These are phyloP conservation scores for Dalbergia cultrata DNA, from an alignment of 306 rosid species.

Conservation along the genomic window DNA sequence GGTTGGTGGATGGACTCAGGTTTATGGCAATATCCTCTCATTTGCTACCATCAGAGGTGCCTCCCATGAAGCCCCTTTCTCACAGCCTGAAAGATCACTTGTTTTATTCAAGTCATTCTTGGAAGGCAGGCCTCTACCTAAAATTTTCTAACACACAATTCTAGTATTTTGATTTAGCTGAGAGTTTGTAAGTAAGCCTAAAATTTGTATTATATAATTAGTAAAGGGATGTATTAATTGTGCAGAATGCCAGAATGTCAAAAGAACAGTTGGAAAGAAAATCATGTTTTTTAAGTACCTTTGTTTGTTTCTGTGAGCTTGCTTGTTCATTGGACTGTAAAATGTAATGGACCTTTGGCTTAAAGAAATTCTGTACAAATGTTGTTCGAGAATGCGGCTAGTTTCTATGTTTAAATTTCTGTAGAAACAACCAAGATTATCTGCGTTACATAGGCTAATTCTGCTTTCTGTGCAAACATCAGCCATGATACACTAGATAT, in stretches of 20 bases:
- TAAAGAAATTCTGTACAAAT: slow-evolving; percentile 15
- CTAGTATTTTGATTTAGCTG: slow-evolving; percentile 30
- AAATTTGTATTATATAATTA: slow-evolving; percentile 38
- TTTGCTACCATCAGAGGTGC: slow-evolving; percentile 95
- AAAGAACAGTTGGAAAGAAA: slow-evolving; percentile 25
- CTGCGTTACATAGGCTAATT: background rate
- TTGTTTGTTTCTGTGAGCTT: slow-evolving; percentile 23
- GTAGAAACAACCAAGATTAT: background rate
- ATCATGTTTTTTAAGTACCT: background rate
- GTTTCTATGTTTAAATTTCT: background rate
- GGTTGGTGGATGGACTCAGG: slow-evolving; percentile 99
- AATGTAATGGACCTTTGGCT: slow-evolving; percentile 37
- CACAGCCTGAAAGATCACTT: slow-evolving; percentile 92
- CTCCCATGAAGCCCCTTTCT: slow-evolving; percentile 96
- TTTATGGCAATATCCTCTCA: slow-evolving; percentile 77
- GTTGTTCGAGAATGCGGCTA: slow-evolving; percentile 17
- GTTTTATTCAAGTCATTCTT: slow-evolving; percentile 83
- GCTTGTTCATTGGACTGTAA: slow-evolving; percentile 22
- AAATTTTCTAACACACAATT: slow-evolving; percentile 58
- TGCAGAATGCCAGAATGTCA: slow-evolving; percentile 20
- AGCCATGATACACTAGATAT: background rate
- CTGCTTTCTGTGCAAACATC: background rate
- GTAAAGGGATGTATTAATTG: slow-evolving; percentile 38
- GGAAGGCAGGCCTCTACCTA: slow-evolving; percentile 71
- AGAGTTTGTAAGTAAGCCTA: slow-evolving; percentile 56